Conservation (phyloP, 768 basidiomycete genomes). For the Cyclocybe cylindracea region DNA sequence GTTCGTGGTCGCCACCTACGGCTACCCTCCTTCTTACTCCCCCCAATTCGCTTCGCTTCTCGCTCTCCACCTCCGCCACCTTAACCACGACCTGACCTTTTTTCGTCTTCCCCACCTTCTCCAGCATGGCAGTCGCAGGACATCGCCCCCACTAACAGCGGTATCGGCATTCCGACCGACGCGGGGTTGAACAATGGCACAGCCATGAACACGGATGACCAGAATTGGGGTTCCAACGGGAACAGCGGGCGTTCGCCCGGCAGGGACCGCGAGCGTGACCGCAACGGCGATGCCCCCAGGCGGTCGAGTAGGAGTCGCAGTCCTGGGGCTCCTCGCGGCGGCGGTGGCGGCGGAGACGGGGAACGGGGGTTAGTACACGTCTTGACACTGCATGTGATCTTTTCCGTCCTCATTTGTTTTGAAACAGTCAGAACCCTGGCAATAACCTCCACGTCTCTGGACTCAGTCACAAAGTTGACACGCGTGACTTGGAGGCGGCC, state of each 20-base stretch:
- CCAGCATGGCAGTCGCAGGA: conserved; percentile 87
- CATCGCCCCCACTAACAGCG: conserved; percentile 64
- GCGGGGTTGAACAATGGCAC: conserved; percentile 36
- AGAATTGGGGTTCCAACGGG: conserved; percentile 45
- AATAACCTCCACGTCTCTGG: conserved; percentile 68
- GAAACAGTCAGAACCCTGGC: conserved; percentile 61
- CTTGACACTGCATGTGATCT: conserved; percentile 8
- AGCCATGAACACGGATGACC: conserved; percentile 55
- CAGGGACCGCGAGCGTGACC: conserved; percentile 27
- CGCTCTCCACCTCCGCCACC: conserved; percentile 43
- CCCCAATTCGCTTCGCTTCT: conserved; percentile 28
- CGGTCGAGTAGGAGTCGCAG: conserved; percentile 82
- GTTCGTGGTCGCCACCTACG: conserved; percentile 1
- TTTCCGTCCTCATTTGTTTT: conserved; percentile 24
- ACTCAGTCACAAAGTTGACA: conserved; percentile 62
- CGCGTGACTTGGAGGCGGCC: conserved; percentile 82
- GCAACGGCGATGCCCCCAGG: conserved; percentile 51
- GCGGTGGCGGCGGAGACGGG: conserved; percentile 4
- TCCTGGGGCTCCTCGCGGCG: conserved; percentile 48
- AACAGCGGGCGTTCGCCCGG: conserved; percentile 44
- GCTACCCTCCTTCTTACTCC: conserved; percentile 15
- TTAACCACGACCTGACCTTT: conserved; percentile 39
- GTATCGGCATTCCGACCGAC: conserved; percentile 74
- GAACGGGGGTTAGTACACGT: conserved; percentile 54
- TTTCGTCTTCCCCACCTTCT: conserved; percentile 32